Evolutionary conservation across 148 eudicot genomes (phyloP), one percentile per base, ranked within the genome.

Genomic region (Silene uniflora): DNA sequence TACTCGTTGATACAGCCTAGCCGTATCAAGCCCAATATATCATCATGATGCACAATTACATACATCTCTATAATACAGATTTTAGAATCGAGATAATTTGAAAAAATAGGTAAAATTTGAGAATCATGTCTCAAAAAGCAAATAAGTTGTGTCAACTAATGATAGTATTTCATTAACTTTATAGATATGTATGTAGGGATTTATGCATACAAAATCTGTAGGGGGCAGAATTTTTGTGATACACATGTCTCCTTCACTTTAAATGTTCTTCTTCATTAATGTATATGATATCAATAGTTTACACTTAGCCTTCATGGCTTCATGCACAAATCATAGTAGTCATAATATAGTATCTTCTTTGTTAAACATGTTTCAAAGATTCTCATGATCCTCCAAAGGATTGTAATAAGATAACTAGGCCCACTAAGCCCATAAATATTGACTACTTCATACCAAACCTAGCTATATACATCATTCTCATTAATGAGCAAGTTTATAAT

Each of bases 141-240:
- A 23, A 22, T 1, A 39, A 42, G 49, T 74, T 77, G 81, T 73
- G 84, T 77, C 77, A 77, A 69, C 74, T 24, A 63, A 49, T 76
- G 11, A 73, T 73, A 68, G 75, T 79, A 44, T 76, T 10, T 24
- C 58, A 39, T 54, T 32, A 73, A 83, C 84, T 81, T 83, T 83
- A 75, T 18, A 81, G 84, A 85, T 79, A 75, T 77, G 71, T 39
- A 75, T 83, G 86, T 79, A 79, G 82, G 72, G 83, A 76, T 59
- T 64, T 63, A 67, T 67, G 80, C 85, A 81, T 52, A 78, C 75
- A 72, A 85, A 75, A 87, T 87, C 90, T 85, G 5, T 77, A 46
- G 70, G 81, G 46, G 69, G 47, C 75, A 77, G 80, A 73, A 75
- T 32, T 74, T 65, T 74, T 81, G 77, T 84, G 77, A 46, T 73